Conservation (phyloP, 2,329 filamentous ascomycete genomes). For the Fonsecaea erecta region DNA sequence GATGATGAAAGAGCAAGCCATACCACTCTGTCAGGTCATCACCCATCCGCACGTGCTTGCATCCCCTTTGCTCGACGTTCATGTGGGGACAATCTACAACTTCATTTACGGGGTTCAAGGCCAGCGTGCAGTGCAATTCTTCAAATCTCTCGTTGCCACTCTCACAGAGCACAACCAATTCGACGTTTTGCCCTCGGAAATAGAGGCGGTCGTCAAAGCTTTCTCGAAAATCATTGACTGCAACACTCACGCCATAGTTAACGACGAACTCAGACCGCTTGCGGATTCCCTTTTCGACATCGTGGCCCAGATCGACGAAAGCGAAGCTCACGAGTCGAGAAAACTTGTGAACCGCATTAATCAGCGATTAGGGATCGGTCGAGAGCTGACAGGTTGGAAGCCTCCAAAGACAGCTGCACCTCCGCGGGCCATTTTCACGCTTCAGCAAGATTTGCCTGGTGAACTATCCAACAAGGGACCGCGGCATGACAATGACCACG, state of each 20-base stretch:
- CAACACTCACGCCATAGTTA: neutral
- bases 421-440: neutral
- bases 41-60: neutral
- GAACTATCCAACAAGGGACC: neutral
- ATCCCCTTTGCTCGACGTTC: neutral
- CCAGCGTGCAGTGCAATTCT: neutral
- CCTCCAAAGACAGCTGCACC: neutral
- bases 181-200: neutral
- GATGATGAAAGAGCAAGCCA: slow-evolving; percentile 1
- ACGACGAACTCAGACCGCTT: neutral
- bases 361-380: neutral
- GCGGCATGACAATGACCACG: neutral
- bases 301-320: neutral
- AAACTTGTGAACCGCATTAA: neutral
- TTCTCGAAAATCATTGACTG: slow-evolving; percentile 2
- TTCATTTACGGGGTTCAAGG: neutral
- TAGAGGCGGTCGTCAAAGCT: neutral
- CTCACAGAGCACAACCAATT: neutral
- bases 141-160: neutral
- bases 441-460: neutral
- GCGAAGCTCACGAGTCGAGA: neutral
- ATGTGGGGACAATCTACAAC: neutral
- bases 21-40: neutral
- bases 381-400: neutral
- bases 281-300: neutral